Evolutionary conservation across 805 yeast species (phyloP).

Genomic region (Myxozyma melibiosi): DNA sequence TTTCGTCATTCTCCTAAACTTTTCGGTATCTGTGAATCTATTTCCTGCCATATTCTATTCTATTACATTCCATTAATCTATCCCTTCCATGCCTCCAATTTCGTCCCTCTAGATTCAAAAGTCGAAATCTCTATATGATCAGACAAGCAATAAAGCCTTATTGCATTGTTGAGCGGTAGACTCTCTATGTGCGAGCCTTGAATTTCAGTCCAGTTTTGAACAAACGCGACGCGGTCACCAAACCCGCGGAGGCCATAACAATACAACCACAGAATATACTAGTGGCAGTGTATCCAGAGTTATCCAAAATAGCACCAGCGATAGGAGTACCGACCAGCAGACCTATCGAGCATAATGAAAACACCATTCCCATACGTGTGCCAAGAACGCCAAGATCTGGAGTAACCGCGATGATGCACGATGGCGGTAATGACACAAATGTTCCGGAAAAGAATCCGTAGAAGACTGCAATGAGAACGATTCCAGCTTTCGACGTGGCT

Average conservation of each 20-base stretch:
- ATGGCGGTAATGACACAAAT: slow-evolving; percentile 41
- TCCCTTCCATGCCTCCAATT: no score
- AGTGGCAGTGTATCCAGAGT: slow-evolving; percentile 24
- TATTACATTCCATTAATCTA: no score
- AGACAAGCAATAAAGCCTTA: no score
- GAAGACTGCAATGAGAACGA: slow-evolving; percentile 38
- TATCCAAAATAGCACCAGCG: slow-evolving; percentile 38
- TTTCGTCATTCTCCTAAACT: no score
- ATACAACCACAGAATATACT: slow-evolving; percentile 30
- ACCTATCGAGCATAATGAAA: slow-evolving; percentile 58
- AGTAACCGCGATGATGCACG: slow-evolving; percentile 37
- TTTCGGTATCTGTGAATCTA: no score
- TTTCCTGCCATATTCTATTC: no score
- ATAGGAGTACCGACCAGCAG: slow-evolving; percentile 40
- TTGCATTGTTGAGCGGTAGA: no score
- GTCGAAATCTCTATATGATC: no score
- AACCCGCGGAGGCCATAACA: not conserved
- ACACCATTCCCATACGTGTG: slow-evolving; percentile 60
- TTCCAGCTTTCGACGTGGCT: slow-evolving; percentile 37
- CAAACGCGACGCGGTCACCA: slow-evolving; percentile 5
- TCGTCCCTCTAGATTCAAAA: no score
- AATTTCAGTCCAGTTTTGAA: slow-evolving; percentile 11
- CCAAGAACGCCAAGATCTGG: slow-evolving; percentile 37
- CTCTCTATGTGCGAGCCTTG: not conserved
- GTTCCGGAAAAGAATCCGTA: slow-evolving; percentile 43